Base-by-base conservation (phyloP, 495 filamentous ascomycete species). In the Penicillium manginii region DNA sequence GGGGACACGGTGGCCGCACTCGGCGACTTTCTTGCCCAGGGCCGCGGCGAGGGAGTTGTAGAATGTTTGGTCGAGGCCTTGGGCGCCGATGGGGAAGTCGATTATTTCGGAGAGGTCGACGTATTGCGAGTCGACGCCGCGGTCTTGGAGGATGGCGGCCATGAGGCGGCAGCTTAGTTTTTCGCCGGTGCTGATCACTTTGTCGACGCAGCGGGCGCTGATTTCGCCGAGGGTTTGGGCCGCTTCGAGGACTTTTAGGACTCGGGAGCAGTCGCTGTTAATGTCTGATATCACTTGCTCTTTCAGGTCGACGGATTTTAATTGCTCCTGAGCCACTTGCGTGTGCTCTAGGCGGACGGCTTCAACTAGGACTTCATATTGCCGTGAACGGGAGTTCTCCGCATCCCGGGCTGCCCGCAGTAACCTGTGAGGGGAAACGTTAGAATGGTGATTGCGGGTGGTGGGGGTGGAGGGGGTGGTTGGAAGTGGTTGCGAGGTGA, bases 141-240 rank as follows among this genome's bases (percentile, higher is more conserved):
- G 80, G 59, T 96, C 91, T 69, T 88, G 83, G 43, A 97, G 75
- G 48, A 96, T 65, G 12, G 88, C 86, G 10, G 92, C 84, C 86
- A 99, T 89, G 64, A 94, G 91, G 22, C 86, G 81, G 73, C 92
- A 96, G 71, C 90, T 91, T 29, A 99, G 77, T 73, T 97, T 97
- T 78, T 99, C 94, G 18, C 94, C 94, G 46, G 91, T 89, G 67
- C 91, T 91, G 39, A 98, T 85, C 17, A 99, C 90, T 58, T 90
- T 88, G 69, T 99, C 93, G 69, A 93, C 91, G 22, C 87, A 90
- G 58, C 89, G 83, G 2, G 86, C 82, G 69, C 90, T 92, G 63
- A 97, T 89, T 68, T 93, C 84, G 23, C 82, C 83, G 21, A 88
- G 68, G 9, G 79, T 82, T 67, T 82, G 73, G 21, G 86, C 81